Percentiles rank a stretch among this genome's conserved stretches.
These are phyloP conservation scores for Phoenix roebelenii DNA, from an alignment of 176 grass and related monocot genomes.

Conservation along the genomic window DNA sequence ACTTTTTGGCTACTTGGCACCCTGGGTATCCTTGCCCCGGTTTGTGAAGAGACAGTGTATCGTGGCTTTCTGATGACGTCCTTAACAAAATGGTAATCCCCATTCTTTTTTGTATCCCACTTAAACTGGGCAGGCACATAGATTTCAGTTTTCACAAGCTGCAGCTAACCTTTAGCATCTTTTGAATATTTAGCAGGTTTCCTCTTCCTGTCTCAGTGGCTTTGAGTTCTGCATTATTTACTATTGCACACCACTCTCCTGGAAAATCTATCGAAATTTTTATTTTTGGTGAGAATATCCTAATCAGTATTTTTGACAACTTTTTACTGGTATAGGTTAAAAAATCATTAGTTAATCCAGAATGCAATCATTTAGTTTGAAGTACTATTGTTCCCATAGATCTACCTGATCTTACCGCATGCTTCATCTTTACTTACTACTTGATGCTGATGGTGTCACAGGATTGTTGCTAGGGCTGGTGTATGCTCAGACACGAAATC, in stretches of 20 bases:
- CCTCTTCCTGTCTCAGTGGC: not conserved
- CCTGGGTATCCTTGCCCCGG: not conserved
- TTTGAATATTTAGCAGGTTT: constrained; percentile 2
- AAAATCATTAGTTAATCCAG: too few species aligned
- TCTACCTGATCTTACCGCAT: too few species aligned
- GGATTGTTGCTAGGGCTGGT: not conserved
- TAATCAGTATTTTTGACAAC: too few species aligned
- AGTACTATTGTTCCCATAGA: too few species aligned
- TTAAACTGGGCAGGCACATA: too few species aligned
- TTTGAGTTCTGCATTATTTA: constrained; percentile 4
- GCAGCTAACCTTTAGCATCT: too few species aligned
- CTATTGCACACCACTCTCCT: constrained; percentile 7
- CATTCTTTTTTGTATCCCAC: not conserved
- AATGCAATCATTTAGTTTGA: too few species aligned
- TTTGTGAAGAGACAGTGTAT: constrained; percentile 5
- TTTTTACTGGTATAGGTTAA: too few species aligned
- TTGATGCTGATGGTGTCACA: not conserved
- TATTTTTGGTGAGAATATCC: constrained; percentile 2
- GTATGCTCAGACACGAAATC: constrained; percentile 10
- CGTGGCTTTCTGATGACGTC: constrained; percentile 5
- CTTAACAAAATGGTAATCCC: constrained; percentile 7
- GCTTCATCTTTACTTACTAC: too few species aligned
- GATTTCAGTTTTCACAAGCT: too few species aligned
- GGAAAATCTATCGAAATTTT: constrained; percentile 8
- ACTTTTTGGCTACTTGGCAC: not conserved